These are phyloP conservation scores for Ceratobasidium sp. DNA, from an alignment of 1,284 basidiomycete genomes.

Conservation along the genomic window DNA sequence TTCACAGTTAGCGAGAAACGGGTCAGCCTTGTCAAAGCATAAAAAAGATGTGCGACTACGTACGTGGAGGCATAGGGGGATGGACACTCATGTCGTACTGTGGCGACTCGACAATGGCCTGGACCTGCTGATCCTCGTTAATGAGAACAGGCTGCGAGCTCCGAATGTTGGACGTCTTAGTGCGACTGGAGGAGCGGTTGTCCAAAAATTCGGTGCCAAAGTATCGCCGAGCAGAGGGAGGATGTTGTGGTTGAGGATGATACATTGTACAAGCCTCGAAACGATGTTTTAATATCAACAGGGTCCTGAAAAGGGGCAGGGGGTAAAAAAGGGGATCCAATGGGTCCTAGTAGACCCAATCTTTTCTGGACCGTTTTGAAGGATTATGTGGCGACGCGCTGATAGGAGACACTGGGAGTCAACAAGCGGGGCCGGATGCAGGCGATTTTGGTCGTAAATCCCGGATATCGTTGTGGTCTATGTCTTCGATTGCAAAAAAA, in stretches of 20 bases:
- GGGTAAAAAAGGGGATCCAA: background rate
- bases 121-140: background rate
- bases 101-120: constrained; percentile 13
- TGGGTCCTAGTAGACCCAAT: background rate
- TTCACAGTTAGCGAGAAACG: background rate
- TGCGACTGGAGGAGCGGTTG: background rate
- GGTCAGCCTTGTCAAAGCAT: background rate
- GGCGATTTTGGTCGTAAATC: background rate
- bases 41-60: background rate
- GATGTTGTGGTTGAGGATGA: constrained; percentile 34
- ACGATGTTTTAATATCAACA: background rate
- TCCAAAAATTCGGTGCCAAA: background rate
- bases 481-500: constrained; percentile 1
- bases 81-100: constrained; percentile 10
- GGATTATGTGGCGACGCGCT: constrained; percentile 23
- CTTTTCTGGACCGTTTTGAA: constrained; percentile 24
- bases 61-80: constrained; percentile 17
- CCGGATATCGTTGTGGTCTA: constrained; percentile 2
- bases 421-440: constrained; percentile 18
- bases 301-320: background rate
- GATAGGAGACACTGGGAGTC: constrained; percentile 7
- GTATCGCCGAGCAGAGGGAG: background rate
- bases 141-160: background rate
- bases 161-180: background rate
- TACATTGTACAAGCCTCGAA: constrained; percentile 14